phyloP scores from a whole-genome alignment of 2,329 filamentous ascomycete species.

The Biscogniauxia mediterranea region DNA sequence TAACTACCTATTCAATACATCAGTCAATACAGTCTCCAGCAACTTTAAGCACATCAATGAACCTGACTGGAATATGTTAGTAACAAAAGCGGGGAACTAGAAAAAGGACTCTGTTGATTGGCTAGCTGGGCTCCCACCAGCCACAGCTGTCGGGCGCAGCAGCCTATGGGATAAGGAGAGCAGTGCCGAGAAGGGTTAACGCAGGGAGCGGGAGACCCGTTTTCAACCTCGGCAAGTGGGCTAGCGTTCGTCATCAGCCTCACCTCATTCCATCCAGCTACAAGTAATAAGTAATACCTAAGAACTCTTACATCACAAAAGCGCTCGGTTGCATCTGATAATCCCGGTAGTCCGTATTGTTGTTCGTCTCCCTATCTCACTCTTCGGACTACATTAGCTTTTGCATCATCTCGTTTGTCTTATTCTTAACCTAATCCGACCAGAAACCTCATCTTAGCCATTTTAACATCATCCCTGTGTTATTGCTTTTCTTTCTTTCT shows the following conservation, averaged over 20 bases:
- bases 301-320: background rate
- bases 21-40: too few relatives aligned
- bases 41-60: too few relatives aligned
- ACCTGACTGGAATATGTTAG: too few relatives aligned
- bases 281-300: too few relatives aligned
- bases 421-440: background rate
- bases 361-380: background rate
- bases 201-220: background rate
- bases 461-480: background rate
- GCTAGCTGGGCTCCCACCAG: background rate
- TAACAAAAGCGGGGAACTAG: too few relatives aligned
- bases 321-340: background rate
- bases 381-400: background rate
- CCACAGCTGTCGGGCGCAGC: background rate
- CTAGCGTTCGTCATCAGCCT: background rate
- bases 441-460: background rate
- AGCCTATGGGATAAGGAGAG: background rate
- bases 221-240: background rate
- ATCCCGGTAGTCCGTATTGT: background rate
- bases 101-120: background rate
- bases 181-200: background rate
- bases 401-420: background rate
- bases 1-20: too few relatives aligned
- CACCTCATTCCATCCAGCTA: background rate
- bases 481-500: too few relatives aligned